Conservation (phyloP, 2,329 filamentous ascomycete species). For the Cladorrhinum sp. region DNA sequence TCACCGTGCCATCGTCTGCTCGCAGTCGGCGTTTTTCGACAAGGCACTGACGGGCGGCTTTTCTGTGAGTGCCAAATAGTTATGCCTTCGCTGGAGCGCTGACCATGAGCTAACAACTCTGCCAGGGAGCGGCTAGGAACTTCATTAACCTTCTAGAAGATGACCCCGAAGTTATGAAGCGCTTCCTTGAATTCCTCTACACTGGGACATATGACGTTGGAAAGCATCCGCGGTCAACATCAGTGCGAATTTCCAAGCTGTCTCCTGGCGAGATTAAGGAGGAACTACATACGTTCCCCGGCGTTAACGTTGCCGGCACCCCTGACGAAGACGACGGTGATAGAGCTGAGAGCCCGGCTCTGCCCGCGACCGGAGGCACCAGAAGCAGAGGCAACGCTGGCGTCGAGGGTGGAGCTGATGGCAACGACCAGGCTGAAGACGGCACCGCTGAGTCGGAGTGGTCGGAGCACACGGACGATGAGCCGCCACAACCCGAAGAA, state of each 20-base stretch:
- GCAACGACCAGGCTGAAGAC: too few species aligned
- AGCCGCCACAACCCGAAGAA: neutral
- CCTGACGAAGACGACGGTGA: too few species aligned
- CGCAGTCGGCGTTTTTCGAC: conserved; percentile 35
- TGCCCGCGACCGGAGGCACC: too few species aligned
- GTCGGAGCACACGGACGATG: too few species aligned
- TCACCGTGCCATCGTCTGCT: conserved; percentile 36
- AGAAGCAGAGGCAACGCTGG: too few species aligned
- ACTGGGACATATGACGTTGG: conserved; percentile 17
- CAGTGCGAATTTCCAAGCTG: conserved; percentile 1
- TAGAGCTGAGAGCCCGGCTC: too few species aligned
- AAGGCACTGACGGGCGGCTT: conserved; percentile 29
- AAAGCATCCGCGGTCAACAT: neutral
- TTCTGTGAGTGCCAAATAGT: conserved; percentile 24
- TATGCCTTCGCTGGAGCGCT: too few species aligned
- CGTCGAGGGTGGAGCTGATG: too few species aligned
- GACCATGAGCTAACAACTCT: too few species aligned
- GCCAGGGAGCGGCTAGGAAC: conserved; percentile 20
- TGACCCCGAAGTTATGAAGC: conserved; percentile 27
- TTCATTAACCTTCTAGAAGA: conserved; percentile 31
- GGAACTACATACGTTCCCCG: neutral
- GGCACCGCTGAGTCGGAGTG: too few species aligned
- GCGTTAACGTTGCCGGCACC: neutral
- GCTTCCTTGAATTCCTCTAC: conserved; percentile 34
- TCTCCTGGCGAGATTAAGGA: conserved; percentile 3